Conservation (phyloP, 768 basidiomycete species). For the Cystoderma amianthinum region DNA sequence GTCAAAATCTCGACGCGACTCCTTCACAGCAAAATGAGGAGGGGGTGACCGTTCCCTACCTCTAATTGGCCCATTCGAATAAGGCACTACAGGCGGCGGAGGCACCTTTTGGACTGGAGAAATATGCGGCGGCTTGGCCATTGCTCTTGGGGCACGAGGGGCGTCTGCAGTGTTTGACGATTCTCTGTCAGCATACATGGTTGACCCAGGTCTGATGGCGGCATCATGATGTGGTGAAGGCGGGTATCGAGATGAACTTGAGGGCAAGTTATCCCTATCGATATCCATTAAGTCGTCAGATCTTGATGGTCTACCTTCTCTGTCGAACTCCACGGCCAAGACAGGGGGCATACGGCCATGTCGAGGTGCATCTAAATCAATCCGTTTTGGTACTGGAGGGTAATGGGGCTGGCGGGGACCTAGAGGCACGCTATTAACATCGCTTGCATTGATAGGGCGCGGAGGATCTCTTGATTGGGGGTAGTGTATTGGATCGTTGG, state of each 20-base stretch:
- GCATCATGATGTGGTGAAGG: conserved; percentile 5
- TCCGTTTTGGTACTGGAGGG: not conserved
- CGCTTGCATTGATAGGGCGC: no score
- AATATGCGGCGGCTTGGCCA: conserved; percentile 11
- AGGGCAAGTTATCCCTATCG: conserved; percentile 12
- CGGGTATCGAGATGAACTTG: conserved; percentile 11
- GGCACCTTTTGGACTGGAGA: conserved; percentile 3
- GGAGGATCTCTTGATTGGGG: no score
- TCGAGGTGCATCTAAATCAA: not conserved
- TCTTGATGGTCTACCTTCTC: conserved; percentile 10
- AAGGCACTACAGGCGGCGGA: conserved; percentile 1
- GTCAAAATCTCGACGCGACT: conserved; percentile 1
- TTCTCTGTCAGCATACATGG: conserved; percentile 23
- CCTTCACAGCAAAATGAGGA: conserved; percentile 5
- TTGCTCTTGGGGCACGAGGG: conserved; percentile 21
- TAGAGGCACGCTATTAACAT: not conserved
- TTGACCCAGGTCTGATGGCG: conserved; percentile 11
- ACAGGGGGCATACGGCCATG: not conserved
- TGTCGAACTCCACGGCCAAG: not conserved
- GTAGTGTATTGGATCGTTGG: no score
- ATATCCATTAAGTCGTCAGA: conserved; percentile 14
- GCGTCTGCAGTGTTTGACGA: conserved; percentile 4
- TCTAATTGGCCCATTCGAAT: conserved; percentile 3
- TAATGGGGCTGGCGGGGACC: not conserved
- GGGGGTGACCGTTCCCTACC: conserved; percentile 13